A percentile compares a stretch with the other conserved stretches of the same genome.
Evolutionary conservation across 331 rosid species (phyloP).

Genomic region (Malus hybrid): DNA sequence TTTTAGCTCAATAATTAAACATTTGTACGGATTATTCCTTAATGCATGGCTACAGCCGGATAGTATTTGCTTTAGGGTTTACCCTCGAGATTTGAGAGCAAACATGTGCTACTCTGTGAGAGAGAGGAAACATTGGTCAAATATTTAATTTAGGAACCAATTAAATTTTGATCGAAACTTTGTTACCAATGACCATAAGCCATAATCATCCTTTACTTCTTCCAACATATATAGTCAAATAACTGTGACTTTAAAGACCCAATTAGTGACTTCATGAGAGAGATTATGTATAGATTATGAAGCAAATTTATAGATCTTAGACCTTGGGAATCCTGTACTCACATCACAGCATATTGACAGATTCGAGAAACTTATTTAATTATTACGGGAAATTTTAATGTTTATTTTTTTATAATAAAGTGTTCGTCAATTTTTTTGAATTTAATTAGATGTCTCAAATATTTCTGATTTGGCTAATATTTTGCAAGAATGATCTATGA

Average conservation of each 20-base stretch:
- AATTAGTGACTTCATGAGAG: background rate
- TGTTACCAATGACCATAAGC: background rate
- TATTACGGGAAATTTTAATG: no score
- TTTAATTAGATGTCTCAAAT: background rate
- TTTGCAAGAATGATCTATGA: no score
- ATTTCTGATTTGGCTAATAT: no score
- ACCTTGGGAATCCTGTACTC: constrained; percentile 22
- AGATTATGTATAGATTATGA: no score
- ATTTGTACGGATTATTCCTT: background rate
- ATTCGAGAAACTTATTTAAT: background rate
- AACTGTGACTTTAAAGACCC: no score
- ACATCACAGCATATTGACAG: constrained; percentile 10
- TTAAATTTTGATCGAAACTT: background rate
- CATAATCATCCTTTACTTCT: no score
- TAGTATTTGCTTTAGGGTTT: background rate
- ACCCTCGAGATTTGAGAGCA: constrained; percentile 7
- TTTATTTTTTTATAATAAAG: no score
- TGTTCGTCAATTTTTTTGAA: no score
- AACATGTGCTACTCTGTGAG: background rate
- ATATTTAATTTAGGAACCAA: background rate
- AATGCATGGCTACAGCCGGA: constrained; percentile 1
- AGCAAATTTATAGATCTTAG: background rate
- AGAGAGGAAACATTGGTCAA: constrained; percentile 11
- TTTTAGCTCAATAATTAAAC: background rate
- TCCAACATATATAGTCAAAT: no score